phyloP scores from a whole-genome alignment of 768 basidiomycete species.

The Phlegmacium glaucopus region DNA sequence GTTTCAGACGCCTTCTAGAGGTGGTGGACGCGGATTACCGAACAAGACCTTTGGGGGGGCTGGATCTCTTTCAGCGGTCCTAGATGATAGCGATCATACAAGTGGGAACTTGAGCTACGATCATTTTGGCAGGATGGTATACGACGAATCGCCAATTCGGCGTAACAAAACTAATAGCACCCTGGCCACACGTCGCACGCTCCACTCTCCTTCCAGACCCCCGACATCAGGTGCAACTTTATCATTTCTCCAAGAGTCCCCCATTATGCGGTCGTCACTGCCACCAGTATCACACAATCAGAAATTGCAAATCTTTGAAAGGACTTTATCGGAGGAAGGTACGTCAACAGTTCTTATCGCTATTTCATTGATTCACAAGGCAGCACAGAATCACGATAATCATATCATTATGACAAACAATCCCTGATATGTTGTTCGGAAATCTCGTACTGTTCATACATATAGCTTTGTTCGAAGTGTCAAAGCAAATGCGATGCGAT shows the following conservation, averaged over 20 bases:
- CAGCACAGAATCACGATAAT: too few species aligned
- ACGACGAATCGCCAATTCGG: constrained; percentile 56
- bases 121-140: constrained; percentile 23
- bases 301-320: neutral
- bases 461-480: too few species aligned
- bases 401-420: too few species aligned
- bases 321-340: constrained; percentile 3
- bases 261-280: constrained; percentile 24
- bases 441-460: too few species aligned
- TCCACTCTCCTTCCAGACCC: constrained; percentile 27
- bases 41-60: constrained; percentile 25
- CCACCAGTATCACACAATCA: constrained; percentile 1
- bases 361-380: too few species aligned
- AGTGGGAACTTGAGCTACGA: constrained; percentile 13
- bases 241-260: constrained; percentile 31
- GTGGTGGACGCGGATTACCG: constrained; percentile 26
- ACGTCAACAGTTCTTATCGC: neutral
- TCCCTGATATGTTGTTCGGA: too few species aligned
- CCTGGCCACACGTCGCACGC: constrained; percentile 27
- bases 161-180: constrained; percentile 33
- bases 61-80: constrained; percentile 18
- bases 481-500: too few species aligned
- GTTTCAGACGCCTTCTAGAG: constrained; percentile 53
- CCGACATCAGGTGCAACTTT: constrained; percentile 14
- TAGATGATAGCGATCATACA: constrained; percentile 28